A percentile compares a stretch with the other conserved stretches of the same genome.
Conservation (phyloP, 345 rosid genomes). For the Lagerstroemia speciosa region DNA sequence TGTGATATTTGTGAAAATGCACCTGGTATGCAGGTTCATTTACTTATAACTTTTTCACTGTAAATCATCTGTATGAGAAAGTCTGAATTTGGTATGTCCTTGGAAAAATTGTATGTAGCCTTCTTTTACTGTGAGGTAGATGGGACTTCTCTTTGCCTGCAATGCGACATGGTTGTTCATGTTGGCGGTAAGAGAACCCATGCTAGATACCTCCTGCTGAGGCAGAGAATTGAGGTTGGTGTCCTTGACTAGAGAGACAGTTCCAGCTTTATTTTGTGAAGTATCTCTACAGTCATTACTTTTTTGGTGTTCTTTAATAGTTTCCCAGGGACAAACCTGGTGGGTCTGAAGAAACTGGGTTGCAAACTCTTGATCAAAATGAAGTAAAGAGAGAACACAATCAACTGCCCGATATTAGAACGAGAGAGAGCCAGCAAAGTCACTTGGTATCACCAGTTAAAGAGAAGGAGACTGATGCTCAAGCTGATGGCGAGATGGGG, state of each 20-base stretch:
- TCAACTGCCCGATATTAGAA: conserved; percentile 10
- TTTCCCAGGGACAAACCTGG: conserved; percentile 52
- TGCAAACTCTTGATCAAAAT: conserved; percentile 12
- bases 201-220: conserved; percentile 49
- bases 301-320: conserved; percentile 22
- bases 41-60: background rate
- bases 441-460: conserved; percentile 22
- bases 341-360: background rate
- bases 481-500: conserved; percentile 22
- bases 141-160: conserved; percentile 78
- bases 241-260: background rate
- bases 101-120: conserved; percentile 28
- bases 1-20: conserved; percentile 86
- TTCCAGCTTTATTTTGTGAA: background rate
- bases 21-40: conserved; percentile 31
- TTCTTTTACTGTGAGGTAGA: conserved; percentile 87
- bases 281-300: background rate
- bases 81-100: background rate
- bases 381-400: conserved; percentile 17
- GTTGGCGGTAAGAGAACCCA: conserved; percentile 80
- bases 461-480: conserved; percentile 24
- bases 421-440: conserved; percentile 29
- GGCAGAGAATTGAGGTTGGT: conserved; percentile 71
- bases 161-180: conserved; percentile 80
- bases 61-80: background rate